Base-by-base conservation (phyloP, 2,329 filamentous ascomycete species). In the Podosphaera fusca region DNA sequence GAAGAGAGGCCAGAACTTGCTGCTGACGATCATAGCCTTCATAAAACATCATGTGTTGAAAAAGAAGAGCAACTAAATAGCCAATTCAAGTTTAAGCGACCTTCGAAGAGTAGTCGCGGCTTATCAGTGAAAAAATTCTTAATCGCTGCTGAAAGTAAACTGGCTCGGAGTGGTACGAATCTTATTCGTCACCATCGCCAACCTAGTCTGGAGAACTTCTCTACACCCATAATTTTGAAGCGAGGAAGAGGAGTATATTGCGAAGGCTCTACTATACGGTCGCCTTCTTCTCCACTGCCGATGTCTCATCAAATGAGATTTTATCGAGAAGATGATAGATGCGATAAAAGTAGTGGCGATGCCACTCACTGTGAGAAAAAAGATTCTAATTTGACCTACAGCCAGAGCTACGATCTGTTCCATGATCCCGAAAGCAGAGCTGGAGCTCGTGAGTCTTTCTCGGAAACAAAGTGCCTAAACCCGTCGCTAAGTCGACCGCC, bases 271-370 rank as follows among this genome's bases (percentile, higher is more conserved):
- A 66, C 70, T 2, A 70, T 76, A 50, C 75, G 81, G 55, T 95
- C 88, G 1, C 88, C 89, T 1, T 84, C 85, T 0, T 90, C 87
- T 0, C 87, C 89, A 1, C 71, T 88, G 30, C 85, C 87, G 3
- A 82, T 90, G 73, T 80, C 84, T 12, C 72, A 74, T 4, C 72
- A 75, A 2, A 78, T 75, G 29, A 75, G 74, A 21, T 72, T 74
- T 14, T 70, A 75, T 58, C 72, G 75, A 47, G 75, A 75, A 49
- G 73, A 73, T 51, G 72, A 70, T 29, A 21, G 21, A 21, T 81
- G 80, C 1, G 78, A 82, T n/a, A 82, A 86, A 55, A 83, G 86
- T 29, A 82, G 85, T 55, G 83, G 86, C 57, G 76, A 77, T 34
- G 10, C 1, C 5, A 38, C 5, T 10, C 35, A 6, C 10, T 6